Percentiles rank a stretch among this genome's conserved stretches.
phyloP scores from a whole-genome alignment of 306 rosid genomes.

The Cicer arietinum region DNA sequence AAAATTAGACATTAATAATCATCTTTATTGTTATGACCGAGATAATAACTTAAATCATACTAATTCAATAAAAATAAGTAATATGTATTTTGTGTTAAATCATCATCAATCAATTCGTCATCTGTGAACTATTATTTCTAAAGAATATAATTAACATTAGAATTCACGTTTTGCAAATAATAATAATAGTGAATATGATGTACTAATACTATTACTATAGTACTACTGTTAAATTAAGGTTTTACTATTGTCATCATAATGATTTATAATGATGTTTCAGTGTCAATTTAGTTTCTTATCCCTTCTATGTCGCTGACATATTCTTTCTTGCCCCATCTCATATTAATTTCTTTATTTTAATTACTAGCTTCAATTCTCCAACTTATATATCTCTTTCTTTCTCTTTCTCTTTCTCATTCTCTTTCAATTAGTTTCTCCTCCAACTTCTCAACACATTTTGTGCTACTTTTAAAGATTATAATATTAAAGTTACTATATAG shows the following conservation, averaged over 20 bases:
- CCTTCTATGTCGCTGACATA: conserved; percentile 66
- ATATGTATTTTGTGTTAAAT: no score
- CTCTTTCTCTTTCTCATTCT: conserved; percentile 8
- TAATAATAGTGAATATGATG: background rate
- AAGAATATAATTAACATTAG: no score
- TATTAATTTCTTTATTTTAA: conserved; percentile 9
- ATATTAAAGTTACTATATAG: background rate
- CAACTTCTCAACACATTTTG: no score
- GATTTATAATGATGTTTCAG: background rate
- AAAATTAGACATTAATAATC: no score
- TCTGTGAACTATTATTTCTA: no score
- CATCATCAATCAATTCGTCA: no score
- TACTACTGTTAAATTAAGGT: conserved; percentile 4
- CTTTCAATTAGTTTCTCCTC: background rate
- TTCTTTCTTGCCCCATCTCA: conserved; percentile 61
- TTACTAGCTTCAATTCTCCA: conserved; percentile 33
- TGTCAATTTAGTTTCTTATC: conserved; percentile 53
- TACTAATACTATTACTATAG: background rate
- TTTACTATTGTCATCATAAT: conserved; percentile 8
- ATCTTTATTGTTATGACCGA: no score
- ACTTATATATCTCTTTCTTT: conserved; percentile 19
- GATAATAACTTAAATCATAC: no score
- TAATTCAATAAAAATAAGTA: no score
- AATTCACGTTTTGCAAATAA: no score
- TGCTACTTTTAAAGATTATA: no score